Base-by-base conservation (phyloP, 331 rosid genomes). In the Dryas integrifolia region DNA sequence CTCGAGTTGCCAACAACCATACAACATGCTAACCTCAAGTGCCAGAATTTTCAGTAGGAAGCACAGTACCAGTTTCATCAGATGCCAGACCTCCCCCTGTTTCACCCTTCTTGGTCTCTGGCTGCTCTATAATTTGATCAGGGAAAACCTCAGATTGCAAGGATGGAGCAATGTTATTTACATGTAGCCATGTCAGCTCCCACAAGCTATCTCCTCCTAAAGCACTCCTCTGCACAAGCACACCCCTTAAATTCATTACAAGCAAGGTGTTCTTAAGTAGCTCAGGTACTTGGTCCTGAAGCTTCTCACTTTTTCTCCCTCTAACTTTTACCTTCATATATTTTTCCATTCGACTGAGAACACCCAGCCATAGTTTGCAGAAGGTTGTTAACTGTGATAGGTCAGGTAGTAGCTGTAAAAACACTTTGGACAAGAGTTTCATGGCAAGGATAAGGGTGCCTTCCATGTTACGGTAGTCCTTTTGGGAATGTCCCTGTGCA, bases 391-490 rank as follows among this genome's bases (percentile, higher is more conserved):
- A 73, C 72, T 88, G 92, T 15, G 92, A 86, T 55, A 94, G 81
- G 57, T 78, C 91, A 50, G 85, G 86, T 65, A 94, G 88, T 72
- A 89, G 81, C 77, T 85, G 90, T 38, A 94, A 86, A 70, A 89
- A 91, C 69, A 91, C 92, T 75, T 87, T 85, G 63, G 91, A 85
- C 84, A 94, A 79, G 82, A 94, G 92, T 79, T 89, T 91, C 88
- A 89, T 65, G 69, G 91, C 90, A 72, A 85, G 82, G 72, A 86
- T 72, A 61, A 91, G 96, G 14, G 97, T 86, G 72, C 98, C 97
- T 78, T 94, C 98, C 97, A 94, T 89, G 86, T 91, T 89, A 60
- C 91, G 85, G 77, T 86, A 89, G 78, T 94, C 95, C 79, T 88
- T 94, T 64, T 80, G 96, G 50, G 96, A 80, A 64, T 81, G 90